Conservation (phyloP, 352 stramenopile genomes). For the Pythium dissotocum region DNA sequence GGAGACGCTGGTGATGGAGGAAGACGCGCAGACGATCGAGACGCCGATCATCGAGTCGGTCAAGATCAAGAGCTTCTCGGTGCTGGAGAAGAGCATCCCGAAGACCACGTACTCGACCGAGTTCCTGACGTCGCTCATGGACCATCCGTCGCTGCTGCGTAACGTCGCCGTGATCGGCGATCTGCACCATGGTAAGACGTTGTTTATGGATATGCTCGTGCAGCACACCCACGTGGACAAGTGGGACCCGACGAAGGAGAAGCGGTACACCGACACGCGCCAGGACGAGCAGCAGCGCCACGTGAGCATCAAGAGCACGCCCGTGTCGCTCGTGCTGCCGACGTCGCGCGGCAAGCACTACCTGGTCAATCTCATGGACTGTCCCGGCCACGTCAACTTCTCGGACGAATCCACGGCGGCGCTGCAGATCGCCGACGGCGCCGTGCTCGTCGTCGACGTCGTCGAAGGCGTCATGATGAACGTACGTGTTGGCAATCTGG, state of each 20-base stretch:
- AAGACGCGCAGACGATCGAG: slow-evolving; percentile 98
- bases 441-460: slow-evolving; percentile 96
- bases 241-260: slow-evolving; percentile 78
- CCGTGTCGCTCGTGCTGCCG: slow-evolving; percentile 94
- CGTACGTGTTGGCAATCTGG: slow-evolving; percentile 36
- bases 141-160: slow-evolving; percentile 87
- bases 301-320: slow-evolving; percentile 96
- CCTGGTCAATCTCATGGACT: slow-evolving; percentile 97
- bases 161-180: slow-evolving; percentile 97
- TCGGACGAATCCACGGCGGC: slow-evolving; percentile 94
- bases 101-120: slow-evolving; percentile 89
- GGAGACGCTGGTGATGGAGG: slow-evolving; percentile 97
- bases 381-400: slow-evolving; percentile 97
- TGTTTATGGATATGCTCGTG: slow-evolving; percentile 91
- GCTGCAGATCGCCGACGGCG: slow-evolving; percentile 93
- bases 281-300: slow-evolving; percentile 97
- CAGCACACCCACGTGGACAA: slow-evolving; percentile 87
- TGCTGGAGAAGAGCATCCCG: slow-evolving; percentile 80
- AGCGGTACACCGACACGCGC: slow-evolving; percentile 94
- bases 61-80: slow-evolving; percentile 92
- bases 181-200: slow-evolving; percentile 96
- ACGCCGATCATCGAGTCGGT: slow-evolving; percentile 98
- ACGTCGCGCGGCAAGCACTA: slow-evolving; percentile 95
- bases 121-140: slow-evolving; percentile 90
- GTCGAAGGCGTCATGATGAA: slow-evolving; percentile 99